Evolutionary conservation across 768 basidiomycete species (phyloP).

Genomic region (Suillus americanus): DNA sequence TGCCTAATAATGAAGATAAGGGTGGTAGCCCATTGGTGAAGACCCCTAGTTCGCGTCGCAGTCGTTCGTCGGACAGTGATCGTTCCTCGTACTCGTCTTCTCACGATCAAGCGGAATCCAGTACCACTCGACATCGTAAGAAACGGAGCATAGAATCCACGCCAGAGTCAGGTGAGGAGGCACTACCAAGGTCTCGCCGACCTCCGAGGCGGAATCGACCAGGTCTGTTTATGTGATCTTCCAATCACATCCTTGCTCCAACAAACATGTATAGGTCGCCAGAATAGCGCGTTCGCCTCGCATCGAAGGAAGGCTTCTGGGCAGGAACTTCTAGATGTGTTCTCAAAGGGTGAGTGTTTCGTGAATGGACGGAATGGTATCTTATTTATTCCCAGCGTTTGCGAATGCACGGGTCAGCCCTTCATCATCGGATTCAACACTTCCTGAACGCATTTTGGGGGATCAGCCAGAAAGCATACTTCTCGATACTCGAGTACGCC

Average conservation of each 20-base stretch:
- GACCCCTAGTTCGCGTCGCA: constrained; percentile 13
- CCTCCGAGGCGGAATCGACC: neutral
- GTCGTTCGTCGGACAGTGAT: constrained; percentile 4
- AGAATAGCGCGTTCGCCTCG: neutral
- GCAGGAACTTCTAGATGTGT: constrained; percentile 16
- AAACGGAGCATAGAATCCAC: constrained; percentile 11
- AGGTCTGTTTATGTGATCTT: constrained; percentile 13
- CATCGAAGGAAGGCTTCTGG: neutral
- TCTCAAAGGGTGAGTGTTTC: constrained; percentile 19
- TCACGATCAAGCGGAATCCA: constrained; percentile 15
- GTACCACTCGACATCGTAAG: constrained; percentile 18
- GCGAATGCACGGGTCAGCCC: constrained; percentile 14
- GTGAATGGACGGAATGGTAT: no score
- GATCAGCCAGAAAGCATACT: neutral
- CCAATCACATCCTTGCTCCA: neutral
- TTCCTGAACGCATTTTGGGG: neutral
- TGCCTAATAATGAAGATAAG: neutral
- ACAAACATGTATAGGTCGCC: neutral
- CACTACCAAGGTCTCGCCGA: neutral
- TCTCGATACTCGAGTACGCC: constrained; percentile 15
- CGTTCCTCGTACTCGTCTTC: constrained; percentile 10
- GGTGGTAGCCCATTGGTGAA: neutral
- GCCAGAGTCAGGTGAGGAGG: constrained; percentile 6
- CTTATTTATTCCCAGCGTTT: constrained; percentile 16
- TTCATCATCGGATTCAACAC: neutral